Base-by-base conservation (phyloP, 257 asterid species). In the Phtheirospermum japonicum region DNA sequence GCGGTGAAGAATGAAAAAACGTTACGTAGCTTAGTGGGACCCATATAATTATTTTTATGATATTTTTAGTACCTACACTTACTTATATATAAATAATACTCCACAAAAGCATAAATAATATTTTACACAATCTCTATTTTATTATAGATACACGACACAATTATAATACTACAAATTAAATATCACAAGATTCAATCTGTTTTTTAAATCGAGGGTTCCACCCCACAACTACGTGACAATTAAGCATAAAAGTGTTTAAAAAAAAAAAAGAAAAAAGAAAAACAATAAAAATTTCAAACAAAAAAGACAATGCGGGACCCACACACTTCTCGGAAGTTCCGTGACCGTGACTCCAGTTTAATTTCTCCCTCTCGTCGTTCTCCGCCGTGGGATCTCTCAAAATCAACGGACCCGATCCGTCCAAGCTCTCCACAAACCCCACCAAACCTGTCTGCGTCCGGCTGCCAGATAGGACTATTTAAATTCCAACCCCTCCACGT, bases 391-490 rank as follows among this genome's bases (percentile, higher is more conserved):
- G 80, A 80, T 69, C 32, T 0, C 0, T 11, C 23, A 0, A 0
- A 3, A 5, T 30, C 17, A 30, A 76, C 89, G 89, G 81, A 0
- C 1, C 0, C 14, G 72, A 73, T 82, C 52, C 13, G 26, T 55
- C 70, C 63, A 36, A 54, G 8, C 13, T 39, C 74, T 56, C 82
- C 77, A 71, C 75, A 64, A 9, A 48, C 69, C 80, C 78, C 76
- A 66, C 77, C 69, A 46, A 73, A 71, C 61, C 75, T 60, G 75
- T 57, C 64, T 45, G 50, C 74, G 34, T 50, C 69, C 59, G 51
- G 19, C 49, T 71, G 94, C 86, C 90, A 85, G 80, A 83, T 77
- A 55, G 80, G 90, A 82, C 75, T 48, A 14, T 48, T 70, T 62
- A 33, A 56, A 58, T 73, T 55, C 71, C 18, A 31, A 34, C 46